A percentile compares a stretch with the other conserved stretches of the same genome.
phyloP scores from a whole-genome alignment of 129 eudicot genomes.

The Flaveria bidentis region DNA sequence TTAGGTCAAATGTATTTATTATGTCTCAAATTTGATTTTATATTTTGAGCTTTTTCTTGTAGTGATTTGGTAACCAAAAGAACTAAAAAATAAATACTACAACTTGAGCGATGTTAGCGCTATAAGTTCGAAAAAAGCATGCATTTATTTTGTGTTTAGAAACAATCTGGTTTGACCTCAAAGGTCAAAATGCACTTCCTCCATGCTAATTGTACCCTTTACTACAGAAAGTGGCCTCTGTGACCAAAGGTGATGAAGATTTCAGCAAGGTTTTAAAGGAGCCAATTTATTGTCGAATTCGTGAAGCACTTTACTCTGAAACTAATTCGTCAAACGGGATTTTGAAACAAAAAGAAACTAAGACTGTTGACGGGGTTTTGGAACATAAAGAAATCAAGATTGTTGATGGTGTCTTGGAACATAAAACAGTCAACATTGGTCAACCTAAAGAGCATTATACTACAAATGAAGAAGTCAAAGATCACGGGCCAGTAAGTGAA shows the following conservation, averaged over 20 bases:
- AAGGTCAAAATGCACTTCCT: conserved; percentile 6
- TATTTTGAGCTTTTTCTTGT: not conserved
- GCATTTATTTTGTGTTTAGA: not conserved
- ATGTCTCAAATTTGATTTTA: not conserved
- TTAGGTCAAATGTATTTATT: conserved; percentile 12
- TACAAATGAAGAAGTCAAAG: conserved; percentile 13
- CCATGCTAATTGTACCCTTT: conserved; percentile 25
- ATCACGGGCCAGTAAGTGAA: conserved; percentile 43
- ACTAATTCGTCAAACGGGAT: conserved; percentile 14
- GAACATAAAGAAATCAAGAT: conserved; percentile 34
- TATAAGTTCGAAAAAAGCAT: not conserved
- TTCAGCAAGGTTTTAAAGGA: conserved; percentile 63
- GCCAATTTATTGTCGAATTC: conserved; percentile 62
- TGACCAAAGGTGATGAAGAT: conserved; percentile 59
- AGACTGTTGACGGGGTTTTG: conserved; percentile 19
- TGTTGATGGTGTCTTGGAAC: conserved; percentile 17
- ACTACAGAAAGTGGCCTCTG: conserved; percentile 77
- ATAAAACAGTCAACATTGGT: conserved; percentile 8
- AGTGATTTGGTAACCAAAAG: conserved; percentile 1
- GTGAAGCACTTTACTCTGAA: conserved; percentile 58
- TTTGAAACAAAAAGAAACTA: conserved; percentile 30
- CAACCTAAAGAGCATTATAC: conserved; percentile 33
- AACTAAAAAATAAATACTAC: conserved; percentile 2
- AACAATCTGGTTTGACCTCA: conserved; percentile 24
- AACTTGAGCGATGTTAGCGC: not conserved